A percentile compares a stretch with the other conserved stretches of the same genome.
Conservation (phyloP, 768 basidiomycete genomes). For the Agrocybe praecox region DNA sequence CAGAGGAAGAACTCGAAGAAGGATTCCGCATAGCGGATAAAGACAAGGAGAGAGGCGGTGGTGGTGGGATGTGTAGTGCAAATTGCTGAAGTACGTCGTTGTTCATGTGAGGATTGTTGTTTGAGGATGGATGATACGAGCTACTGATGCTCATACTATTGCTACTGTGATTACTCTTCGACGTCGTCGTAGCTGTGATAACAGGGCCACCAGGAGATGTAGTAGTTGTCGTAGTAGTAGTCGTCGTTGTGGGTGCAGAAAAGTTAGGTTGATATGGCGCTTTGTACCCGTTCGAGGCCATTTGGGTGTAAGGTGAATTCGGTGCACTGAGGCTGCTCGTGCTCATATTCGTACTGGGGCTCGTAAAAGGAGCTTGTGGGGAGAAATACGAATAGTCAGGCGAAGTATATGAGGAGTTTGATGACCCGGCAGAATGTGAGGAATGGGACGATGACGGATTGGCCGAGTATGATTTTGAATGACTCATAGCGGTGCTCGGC, state of each 20-base stretch:
- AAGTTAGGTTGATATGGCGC: not conserved
- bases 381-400: slow-evolving; percentile 19
- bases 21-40: slow-evolving; percentile 20
- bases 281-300: not conserved
- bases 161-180: slow-evolving; percentile 7
- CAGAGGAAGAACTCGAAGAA: no score
- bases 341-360: slow-evolving; percentile 9
- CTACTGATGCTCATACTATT: not conserved
- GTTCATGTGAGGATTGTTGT: slow-evolving; percentile 7
- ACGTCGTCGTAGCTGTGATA: slow-evolving; percentile 21
- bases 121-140: slow-evolving; percentile 3
- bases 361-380: slow-evolving; percentile 16
- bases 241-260: slow-evolving; percentile 4
- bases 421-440: slow-evolving; percentile 2
- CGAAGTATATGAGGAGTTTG: slow-evolving; percentile 8
- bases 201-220: slow-evolving; percentile 20
- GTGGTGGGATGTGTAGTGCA: slow-evolving; percentile 28
- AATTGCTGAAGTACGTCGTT: slow-evolving; percentile 26
- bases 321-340: slow-evolving; percentile 6
- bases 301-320: slow-evolving; percentile 10
- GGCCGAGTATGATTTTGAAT: not conserved
- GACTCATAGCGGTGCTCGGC: not conserved
- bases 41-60: slow-evolving; percentile 25
- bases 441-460: not conserved
- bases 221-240: slow-evolving; percentile 11